These are phyloP conservation scores for Juglanconis juglandina DNA, from an alignment of 2,329 filamentous ascomycete species.

Conservation along the genomic window DNA sequence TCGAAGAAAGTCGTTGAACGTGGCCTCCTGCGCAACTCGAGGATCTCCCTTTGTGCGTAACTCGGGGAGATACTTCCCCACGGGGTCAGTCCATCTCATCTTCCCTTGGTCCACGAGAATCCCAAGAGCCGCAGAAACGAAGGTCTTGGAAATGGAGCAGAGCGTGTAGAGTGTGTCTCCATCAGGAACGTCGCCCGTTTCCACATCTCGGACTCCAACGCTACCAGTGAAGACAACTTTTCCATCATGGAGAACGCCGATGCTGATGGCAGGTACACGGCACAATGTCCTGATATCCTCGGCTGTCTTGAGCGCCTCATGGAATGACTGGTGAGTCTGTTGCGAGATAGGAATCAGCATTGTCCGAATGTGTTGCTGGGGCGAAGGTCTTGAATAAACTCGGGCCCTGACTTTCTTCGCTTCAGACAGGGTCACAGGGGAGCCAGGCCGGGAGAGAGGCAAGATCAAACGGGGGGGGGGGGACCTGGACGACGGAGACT, in stretches of 20 bases:
- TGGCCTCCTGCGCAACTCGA: background rate
- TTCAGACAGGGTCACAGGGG: background rate
- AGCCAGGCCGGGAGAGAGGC: background rate
- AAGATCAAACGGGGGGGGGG: no score
- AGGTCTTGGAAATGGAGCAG: background rate
- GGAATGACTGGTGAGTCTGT: background rate
- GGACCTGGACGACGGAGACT: background rate
- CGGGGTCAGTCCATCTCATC: background rate
- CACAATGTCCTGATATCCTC: background rate
- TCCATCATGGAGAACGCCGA: background rate
- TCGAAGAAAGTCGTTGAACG: background rate
- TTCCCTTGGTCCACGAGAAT: background rate
- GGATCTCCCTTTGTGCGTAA: background rate
- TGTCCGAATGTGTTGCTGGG: background rate
- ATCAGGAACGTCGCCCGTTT: background rate
- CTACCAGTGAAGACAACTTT: background rate
- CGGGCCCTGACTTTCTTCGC: background rate
- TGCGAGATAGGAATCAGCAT: background rate
- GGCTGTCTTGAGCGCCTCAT: background rate
- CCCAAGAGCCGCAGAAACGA: background rate
- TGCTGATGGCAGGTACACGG: background rate
- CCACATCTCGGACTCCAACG: background rate
- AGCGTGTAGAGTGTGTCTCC: background rate
- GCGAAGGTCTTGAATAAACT: background rate
- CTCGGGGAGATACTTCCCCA: background rate